A percentile compares a stretch with the other conserved stretches of the same genome.
These are phyloP conservation scores for Nigrospora osmanthi DNA, from an alignment of 2,329 filamentous ascomycete species.

Conservation along the genomic window DNA sequence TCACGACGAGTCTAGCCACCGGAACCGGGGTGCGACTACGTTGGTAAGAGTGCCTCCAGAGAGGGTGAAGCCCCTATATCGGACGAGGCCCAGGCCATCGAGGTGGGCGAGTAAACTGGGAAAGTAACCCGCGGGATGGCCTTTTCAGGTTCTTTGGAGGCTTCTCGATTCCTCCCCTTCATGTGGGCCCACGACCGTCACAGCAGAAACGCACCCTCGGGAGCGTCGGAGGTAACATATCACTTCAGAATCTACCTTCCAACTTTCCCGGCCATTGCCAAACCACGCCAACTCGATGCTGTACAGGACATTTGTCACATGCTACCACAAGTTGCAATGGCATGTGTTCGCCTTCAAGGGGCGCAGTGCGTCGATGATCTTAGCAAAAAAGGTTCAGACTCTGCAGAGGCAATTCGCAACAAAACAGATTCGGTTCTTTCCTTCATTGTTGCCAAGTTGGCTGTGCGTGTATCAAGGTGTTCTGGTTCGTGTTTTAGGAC, in stretches of 20 bases:
- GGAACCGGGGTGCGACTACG: no score
- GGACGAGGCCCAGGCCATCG: slow-evolving; percentile 18
- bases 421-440: slow-evolving; percentile 6
- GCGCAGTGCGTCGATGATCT: slow-evolving; percentile 23
- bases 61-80: slow-evolving; percentile 25
- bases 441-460: neutral
- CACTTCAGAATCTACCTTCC: slow-evolving; percentile 19
- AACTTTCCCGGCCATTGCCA: slow-evolving; percentile 19
- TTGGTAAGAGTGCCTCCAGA: slow-evolving; percentile 13
- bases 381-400: slow-evolving; percentile 27
- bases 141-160: slow-evolving; percentile 2
- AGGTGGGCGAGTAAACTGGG: slow-evolving; percentile 29
- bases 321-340: slow-evolving; percentile 43
- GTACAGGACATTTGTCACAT: slow-evolving; percentile 33
- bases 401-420: slow-evolving; percentile 37
- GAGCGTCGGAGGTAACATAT: slow-evolving; percentile 26
- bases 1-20: no score
- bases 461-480: neutral
- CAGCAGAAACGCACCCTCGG: no score
- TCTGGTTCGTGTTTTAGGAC: neutral
- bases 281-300: slow-evolving; percentile 27
- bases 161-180: slow-evolving; percentile 22
- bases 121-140: slow-evolving; percentile 18
- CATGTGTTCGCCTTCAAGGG: slow-evolving; percentile 34
- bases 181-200: slow-evolving; percentile 35